Percentiles rank a stretch among this genome's conserved stretches.
These are phyloP conservation scores for Pulveroboletus sp. DNA, from an alignment of 768 basidiomycete species.

Conservation along the genomic window DNA sequence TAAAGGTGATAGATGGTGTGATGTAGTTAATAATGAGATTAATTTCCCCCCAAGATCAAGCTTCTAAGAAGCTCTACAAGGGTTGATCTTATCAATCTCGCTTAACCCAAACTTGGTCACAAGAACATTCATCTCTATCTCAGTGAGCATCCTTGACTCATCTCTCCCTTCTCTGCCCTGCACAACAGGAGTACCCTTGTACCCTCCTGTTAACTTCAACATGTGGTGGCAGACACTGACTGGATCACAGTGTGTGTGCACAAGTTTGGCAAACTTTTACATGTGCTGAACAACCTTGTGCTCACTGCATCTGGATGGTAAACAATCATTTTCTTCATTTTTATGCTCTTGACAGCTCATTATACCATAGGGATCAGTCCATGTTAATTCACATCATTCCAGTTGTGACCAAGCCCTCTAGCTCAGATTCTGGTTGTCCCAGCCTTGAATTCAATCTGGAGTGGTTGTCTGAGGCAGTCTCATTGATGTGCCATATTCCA, in stretches of 20 bases:
- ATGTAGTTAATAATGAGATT: too few relatives aligned
- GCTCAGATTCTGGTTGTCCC: not conserved
- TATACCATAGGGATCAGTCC: not conserved
- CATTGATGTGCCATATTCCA: not conserved
- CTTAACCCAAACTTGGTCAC: too few relatives aligned
- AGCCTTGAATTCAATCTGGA: not conserved
- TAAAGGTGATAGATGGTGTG: too few relatives aligned
- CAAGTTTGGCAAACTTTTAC: not conserved
- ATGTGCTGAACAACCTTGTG: not conserved
- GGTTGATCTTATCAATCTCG: too few relatives aligned
- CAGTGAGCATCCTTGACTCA: too few relatives aligned
- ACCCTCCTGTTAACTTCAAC: too few relatives aligned
- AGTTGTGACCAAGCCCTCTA: not conserved
- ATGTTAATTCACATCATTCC: not conserved
- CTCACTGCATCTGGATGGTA: not conserved
- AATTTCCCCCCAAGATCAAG: too few relatives aligned
- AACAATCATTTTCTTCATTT: not conserved
- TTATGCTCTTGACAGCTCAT: too few relatives aligned
- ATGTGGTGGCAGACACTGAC: not conserved
- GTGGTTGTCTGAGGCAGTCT: constrained; percentile 1
- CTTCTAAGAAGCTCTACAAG: too few relatives aligned
- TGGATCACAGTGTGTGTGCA: not conserved
- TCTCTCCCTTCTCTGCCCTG: too few relatives aligned
- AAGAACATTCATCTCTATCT: too few relatives aligned
- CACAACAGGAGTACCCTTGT: too few relatives aligned